Percentiles rank a stretch among this genome's conserved stretches.
These are phyloP conservation scores for Dalbergia cochinchinensis DNA, from an alignment of 306 rosid genomes.

Conservation along the genomic window DNA sequence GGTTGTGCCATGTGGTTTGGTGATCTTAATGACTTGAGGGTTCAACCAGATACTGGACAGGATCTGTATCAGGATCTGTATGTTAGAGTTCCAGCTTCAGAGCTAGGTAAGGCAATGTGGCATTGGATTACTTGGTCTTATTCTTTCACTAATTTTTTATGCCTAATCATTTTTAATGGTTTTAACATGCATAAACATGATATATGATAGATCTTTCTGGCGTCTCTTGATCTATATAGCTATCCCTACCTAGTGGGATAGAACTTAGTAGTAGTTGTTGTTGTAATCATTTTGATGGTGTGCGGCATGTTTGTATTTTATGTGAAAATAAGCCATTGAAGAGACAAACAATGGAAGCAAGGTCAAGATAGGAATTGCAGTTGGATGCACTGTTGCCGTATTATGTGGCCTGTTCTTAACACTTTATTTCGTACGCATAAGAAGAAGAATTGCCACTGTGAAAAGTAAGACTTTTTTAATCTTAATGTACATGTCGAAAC, in stretches of 20 bases:
- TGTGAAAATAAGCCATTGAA: conserved; percentile 23
- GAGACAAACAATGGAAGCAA: conserved; percentile 13
- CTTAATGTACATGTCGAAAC: not conserved
- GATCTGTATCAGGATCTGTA: conserved; percentile 64
- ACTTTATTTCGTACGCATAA: conserved; percentile 23
- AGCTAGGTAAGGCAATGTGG: not conserved
- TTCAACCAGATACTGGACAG: conserved; percentile 51
- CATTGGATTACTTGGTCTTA: not conserved
- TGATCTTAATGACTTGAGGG: conserved; percentile 51
- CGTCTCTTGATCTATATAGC: too few species aligned
- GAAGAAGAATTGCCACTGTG: conserved; percentile 34
- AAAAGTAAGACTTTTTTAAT: conserved; percentile 9
- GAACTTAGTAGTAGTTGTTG: too few species aligned
- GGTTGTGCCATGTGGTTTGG: conserved; percentile 55
- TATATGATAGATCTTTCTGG: too few species aligned
- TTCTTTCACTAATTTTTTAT: not conserved
- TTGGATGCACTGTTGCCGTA: not conserved
- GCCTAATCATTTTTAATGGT: too few species aligned
- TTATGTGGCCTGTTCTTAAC: conserved; percentile 4
- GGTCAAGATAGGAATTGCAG: conserved; percentile 22
- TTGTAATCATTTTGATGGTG: too few species aligned
- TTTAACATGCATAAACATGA: too few species aligned
- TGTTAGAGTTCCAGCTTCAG: conserved; percentile 44
- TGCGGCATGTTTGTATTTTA: not conserved
- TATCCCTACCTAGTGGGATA: too few species aligned